Evolutionary conservation across 176 grass and related monocot species (phyloP).

Genomic region (Zea mays): Zm-B73-REFERENCE-NAM-5.0 NC_050105.1:151154001-151154500

Average conservation of each 20-base stretch:
- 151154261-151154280: conserved; percentile 71
- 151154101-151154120: conserved; percentile 7
- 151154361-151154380: neutral
- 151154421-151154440: neutral
- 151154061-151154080: neutral
- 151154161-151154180: conserved; percentile 34
- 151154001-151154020: no score
- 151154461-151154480: neutral
- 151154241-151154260: conserved; percentile 89
- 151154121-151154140: neutral
- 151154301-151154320: conserved; percentile 76
- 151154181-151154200: conserved; percentile 45
- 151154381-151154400: neutral
- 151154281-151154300: conserved; percentile 71
- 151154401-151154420: neutral
- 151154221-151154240: conserved; percentile 89
- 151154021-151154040: neutral
- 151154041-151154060: neutral
- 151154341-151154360: neutral
- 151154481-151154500: conserved; percentile 75
- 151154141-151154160: neutral
- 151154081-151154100: neutral
- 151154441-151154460: neutral
- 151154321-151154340: conserved; percentile 2
- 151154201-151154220: conserved; percentile 71